phyloP scores from a whole-genome alignment of 1,284 basidiomycete genomes.

The Sanghuangporus baumii region DNA sequence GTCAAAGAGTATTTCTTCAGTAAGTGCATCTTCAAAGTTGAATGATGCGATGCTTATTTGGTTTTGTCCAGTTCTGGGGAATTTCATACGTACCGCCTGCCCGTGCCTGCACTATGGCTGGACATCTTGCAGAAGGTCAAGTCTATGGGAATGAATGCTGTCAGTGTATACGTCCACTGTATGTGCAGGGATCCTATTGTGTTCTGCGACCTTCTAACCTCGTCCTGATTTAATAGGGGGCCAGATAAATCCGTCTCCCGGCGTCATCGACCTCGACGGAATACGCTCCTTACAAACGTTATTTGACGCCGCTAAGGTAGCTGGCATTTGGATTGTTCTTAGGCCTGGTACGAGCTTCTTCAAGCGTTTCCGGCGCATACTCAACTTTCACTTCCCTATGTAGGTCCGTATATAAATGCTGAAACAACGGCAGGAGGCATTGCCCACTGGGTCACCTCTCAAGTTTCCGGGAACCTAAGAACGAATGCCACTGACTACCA shows the following conservation, averaged over 20 bases:
- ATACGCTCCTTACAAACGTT: conserved; percentile 66
- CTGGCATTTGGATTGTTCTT: conserved; percentile 44
- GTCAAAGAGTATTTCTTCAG: conserved; percentile 16
- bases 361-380: background rate
- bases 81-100: conserved; percentile 80
- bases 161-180: conserved; percentile 68
- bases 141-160: conserved; percentile 71
- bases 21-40: background rate
- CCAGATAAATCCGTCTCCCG: conserved; percentile 68
- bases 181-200: background rate
- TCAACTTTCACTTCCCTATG: conserved; percentile 13
- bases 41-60: background rate
- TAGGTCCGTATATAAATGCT: no score
- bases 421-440: no score
- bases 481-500: no score
- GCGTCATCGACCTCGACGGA: conserved; percentile 63
- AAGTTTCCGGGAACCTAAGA: no score
- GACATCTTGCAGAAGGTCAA: conserved; percentile 80
- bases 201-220: conserved; percentile 7
- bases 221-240: conserved; percentile 32
- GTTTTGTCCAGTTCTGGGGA: conserved; percentile 41
- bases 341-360: conserved; percentile 31
- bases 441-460: no score
- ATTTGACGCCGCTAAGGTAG: conserved; percentile 37
- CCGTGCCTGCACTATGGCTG: conserved; percentile 74